A percentile compares a stretch with the other conserved stretches of the same genome.
Conservation (phyloP, 441 rosid species). For the Populus hybrid region DNA sequence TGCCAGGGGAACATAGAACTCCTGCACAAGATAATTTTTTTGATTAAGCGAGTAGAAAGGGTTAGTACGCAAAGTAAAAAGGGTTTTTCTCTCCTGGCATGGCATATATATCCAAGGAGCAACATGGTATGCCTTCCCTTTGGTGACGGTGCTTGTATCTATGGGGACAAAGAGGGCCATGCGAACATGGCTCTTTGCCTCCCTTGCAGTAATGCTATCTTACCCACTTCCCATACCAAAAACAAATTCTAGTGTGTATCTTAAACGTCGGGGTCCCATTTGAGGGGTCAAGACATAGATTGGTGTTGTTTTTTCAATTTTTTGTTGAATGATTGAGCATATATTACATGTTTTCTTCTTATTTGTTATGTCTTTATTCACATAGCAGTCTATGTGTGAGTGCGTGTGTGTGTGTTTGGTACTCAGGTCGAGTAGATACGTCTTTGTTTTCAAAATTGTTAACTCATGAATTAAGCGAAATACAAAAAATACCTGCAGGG, state of each 20-base stretch:
- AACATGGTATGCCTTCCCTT: slow-evolving; percentile 26
- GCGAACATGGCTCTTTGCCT: slow-evolving; percentile 33
- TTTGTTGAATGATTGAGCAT: slow-evolving; percentile 23
- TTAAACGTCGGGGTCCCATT: slow-evolving; percentile 17
- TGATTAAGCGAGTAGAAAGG: too few species aligned
- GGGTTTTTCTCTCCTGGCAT: too few species aligned
- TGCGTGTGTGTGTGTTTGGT: too few species aligned
- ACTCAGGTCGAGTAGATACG: too few species aligned
- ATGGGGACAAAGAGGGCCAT: slow-evolving; percentile 28
- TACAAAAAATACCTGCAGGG: too few species aligned
- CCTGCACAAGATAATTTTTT: too few species aligned
- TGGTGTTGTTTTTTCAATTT: slow-evolving; percentile 6
- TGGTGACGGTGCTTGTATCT: slow-evolving; percentile 31
- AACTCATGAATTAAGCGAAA: too few species aligned
- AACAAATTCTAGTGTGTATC: background rate
- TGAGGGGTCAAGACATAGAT: slow-evolving; percentile 16
- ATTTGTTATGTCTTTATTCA: slow-evolving; percentile 13
- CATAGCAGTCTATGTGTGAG: too few species aligned
- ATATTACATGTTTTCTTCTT: background rate
- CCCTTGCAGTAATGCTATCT: slow-evolving; percentile 11
- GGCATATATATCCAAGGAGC: slow-evolving; percentile 10
- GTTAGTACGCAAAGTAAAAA: too few species aligned
- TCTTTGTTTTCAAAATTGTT: too few species aligned
- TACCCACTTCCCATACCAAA: slow-evolving; percentile 26
- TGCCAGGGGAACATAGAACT: slow-evolving; percentile 17